Evolutionary conservation across 2,329 filamentous ascomycete species (phyloP).

Genomic region (Penicillium sp.): DNA sequence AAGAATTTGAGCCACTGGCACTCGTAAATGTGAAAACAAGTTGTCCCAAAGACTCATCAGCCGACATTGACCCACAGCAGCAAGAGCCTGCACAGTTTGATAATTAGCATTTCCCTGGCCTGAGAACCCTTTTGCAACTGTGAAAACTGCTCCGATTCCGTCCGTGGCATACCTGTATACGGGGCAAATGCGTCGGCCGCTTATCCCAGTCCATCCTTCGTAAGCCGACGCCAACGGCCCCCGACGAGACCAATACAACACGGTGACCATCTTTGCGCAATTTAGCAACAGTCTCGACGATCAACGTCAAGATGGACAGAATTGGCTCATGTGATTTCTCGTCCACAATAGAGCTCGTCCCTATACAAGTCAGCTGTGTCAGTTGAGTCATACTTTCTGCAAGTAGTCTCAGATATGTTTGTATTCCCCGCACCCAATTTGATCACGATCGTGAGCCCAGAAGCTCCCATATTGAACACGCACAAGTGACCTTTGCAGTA

Average conservation of each 20-base stretch:
- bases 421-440: constrained; percentile 34
- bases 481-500: too few relatives aligned
- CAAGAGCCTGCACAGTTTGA: constrained; percentile 58
- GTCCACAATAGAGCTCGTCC: constrained; percentile 97
- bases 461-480: constrained; percentile 15
- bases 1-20: constrained; percentile 91
- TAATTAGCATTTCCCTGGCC: background rate
- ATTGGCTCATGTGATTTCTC: constrained; percentile 91
- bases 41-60: constrained; percentile 95
- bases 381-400: constrained; percentile 6
- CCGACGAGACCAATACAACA: constrained; percentile 94
- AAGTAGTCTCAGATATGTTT: constrained; percentile 12
- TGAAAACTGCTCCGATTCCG: too few relatives aligned
- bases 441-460: constrained; percentile 34
- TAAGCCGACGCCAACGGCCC: constrained; percentile 90
- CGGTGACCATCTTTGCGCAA: constrained; percentile 85
- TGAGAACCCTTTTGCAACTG: background rate
- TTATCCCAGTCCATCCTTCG: constrained; percentile 82
- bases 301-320: constrained; percentile 80
- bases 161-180: constrained; percentile 60
- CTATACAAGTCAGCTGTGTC: constrained; percentile 44
- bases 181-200: constrained; percentile 81
- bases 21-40: constrained; percentile 76
- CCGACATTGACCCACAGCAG: constrained; percentile 91
- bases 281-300: constrained; percentile 88